A percentile compares a stretch with the other conserved stretches of the same genome.
These are phyloP conservation scores for Dictyostelium brefeldianum DNA, from an alignment of 78 protist genomes.

Conservation along the genomic window DNA sequence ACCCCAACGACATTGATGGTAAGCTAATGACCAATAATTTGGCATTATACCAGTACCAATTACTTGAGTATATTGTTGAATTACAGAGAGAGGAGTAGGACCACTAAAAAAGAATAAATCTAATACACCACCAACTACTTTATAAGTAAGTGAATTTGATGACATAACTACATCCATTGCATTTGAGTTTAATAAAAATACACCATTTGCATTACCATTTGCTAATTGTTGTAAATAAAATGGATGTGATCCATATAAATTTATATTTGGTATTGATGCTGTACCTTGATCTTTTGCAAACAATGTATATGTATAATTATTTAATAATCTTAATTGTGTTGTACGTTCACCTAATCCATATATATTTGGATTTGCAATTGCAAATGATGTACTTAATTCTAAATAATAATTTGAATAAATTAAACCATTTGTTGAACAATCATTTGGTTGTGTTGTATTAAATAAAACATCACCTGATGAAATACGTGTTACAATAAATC, in stretches of 20 bases:
- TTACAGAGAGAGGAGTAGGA: constrained; percentile 85
- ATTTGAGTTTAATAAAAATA: constrained; percentile 75
- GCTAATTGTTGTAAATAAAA: constrained; percentile 65
- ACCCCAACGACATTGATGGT: constrained; percentile 93
- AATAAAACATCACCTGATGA: constrained; percentile 48
- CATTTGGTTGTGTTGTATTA: constrained; percentile 41
- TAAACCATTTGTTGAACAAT: constrained; percentile 64
- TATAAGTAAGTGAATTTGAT: constrained; percentile 51
- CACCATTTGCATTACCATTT: constrained; percentile 85
- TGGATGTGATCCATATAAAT: constrained; percentile 92
- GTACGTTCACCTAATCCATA: constrained; percentile 90
- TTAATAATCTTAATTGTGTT: constrained; percentile 56
- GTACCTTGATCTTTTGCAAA: constrained; percentile 78
- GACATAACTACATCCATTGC: constrained; percentile 84
- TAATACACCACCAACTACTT: constrained; percentile 85
- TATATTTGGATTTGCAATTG: constrained; percentile 32
- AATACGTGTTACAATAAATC: constrained; percentile 27
- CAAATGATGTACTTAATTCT: constrained; percentile 67
- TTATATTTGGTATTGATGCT: constrained; percentile 40
- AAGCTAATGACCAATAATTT: constrained; percentile 90
- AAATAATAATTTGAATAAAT: constrained; percentile 76
- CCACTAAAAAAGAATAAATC: constrained; percentile 90
- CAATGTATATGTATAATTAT: constrained; percentile 58
- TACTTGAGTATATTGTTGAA: constrained; percentile 60
- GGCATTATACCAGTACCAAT: constrained; percentile 86